A percentile compares a stretch with the other conserved stretches of the same genome.
phyloP scores from a whole-genome alignment of 2,329 filamentous ascomycete species.

The Colletotrichum navitas region DNA sequence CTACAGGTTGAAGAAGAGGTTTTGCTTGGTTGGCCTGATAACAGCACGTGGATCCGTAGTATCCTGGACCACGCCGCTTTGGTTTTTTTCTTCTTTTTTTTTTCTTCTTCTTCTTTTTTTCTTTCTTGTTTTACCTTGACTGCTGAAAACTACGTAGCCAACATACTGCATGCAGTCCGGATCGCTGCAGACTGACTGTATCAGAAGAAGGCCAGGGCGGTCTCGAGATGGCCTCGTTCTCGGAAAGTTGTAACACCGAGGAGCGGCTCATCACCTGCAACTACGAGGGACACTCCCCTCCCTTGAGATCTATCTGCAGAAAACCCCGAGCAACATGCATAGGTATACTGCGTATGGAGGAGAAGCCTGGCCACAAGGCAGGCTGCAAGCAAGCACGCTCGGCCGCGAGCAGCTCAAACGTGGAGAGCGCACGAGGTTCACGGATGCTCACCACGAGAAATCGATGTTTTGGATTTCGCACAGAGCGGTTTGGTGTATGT shows the following conservation, averaged over 20 bases:
- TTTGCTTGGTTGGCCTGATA: background rate
- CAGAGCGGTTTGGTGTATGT: background rate
- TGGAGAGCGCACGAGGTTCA: background rate
- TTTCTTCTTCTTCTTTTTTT: too few species aligned
- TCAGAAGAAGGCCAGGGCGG: background rate
- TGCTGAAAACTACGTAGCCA: background rate
- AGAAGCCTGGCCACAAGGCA: background rate
- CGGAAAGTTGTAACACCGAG: background rate
- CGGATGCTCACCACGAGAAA: background rate
- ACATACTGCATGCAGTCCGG: background rate
- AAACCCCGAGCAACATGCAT: background rate
- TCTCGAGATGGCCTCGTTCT: background rate
- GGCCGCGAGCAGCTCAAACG: background rate
- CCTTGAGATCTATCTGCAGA: too few species aligned
- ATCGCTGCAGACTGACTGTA: background rate
- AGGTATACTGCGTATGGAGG: too few species aligned
- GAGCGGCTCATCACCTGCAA: background rate
- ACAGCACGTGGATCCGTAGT: background rate
- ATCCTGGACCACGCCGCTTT: background rate
- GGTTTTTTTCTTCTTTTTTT: too few species aligned
- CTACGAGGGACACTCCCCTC: too few species aligned
- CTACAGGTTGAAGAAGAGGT: background rate
- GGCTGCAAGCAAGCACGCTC: slow-evolving; percentile 9
- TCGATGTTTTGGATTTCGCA: background rate
- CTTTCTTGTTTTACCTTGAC: too few species aligned